These are phyloP conservation scores for Gloeostereum incarnatum DNA, from an alignment of 768 basidiomycete genomes.

Conservation along the genomic window DNA sequence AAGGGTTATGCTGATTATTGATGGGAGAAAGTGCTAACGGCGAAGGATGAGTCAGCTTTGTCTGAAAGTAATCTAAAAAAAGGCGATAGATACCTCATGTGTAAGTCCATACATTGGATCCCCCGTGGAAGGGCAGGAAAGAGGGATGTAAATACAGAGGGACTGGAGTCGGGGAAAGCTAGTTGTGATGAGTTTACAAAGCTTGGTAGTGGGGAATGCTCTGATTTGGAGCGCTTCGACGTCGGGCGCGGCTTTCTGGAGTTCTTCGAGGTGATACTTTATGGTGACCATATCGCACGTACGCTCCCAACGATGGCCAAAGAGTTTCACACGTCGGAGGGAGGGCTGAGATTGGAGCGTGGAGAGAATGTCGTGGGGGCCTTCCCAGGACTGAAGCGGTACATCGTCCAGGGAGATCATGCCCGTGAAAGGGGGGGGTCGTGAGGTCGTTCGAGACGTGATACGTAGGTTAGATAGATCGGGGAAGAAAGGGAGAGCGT, in stretches of 20 bases:
- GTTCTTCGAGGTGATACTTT: slow-evolving; percentile 3
- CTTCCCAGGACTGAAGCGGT: no score
- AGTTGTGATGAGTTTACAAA: slow-evolving; percentile 6
- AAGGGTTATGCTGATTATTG: slow-evolving; percentile 8
- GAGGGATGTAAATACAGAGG: slow-evolving; percentile 8
- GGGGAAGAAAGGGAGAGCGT: neutral
- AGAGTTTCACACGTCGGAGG: no score
- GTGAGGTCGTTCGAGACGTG: neutral
- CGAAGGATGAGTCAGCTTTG: neutral
- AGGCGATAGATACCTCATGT: slow-evolving; percentile 4
- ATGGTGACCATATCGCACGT: slow-evolving; percentile 10
- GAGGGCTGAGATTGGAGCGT: slow-evolving; percentile 5
- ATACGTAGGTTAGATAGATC: slow-evolving; percentile 1
- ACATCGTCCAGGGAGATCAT: no score
- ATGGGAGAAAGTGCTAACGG: slow-evolving; percentile 6
- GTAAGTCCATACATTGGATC: slow-evolving; percentile 10
- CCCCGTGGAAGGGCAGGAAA: slow-evolving; percentile 4
- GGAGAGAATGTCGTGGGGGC: slow-evolving; percentile 4
- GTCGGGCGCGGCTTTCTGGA: slow-evolving; percentile 6
- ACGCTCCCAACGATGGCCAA: slow-evolving; percentile 7
- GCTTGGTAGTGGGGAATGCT: slow-evolving; percentile 8
- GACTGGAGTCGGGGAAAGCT: slow-evolving; percentile 7
- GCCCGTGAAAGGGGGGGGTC: neutral
- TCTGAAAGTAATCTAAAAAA: neutral
- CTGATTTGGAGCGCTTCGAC: slow-evolving; percentile 8